Base-by-base conservation (phyloP, 2,329 filamentous ascomycete genomes). In the Xylariales sp. region DNA sequence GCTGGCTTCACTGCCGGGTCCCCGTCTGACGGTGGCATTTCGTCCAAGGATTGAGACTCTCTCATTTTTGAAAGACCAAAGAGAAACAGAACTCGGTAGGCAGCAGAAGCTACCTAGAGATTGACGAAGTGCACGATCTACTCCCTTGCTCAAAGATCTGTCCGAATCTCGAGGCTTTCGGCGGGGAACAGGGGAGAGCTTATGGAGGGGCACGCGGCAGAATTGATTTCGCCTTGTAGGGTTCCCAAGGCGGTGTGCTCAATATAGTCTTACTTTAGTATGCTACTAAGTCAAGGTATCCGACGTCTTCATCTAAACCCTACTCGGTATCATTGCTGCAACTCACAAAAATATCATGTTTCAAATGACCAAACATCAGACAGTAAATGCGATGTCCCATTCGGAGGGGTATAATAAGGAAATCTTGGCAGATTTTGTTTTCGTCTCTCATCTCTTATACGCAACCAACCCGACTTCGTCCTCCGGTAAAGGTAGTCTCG, bases 1-100 rank as follows among this genome's bases (percentile, higher is more conserved):
- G 65, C 65, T n/a, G 82, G 83, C 45, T 69, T 73, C 2, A 36
- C 34, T 4, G 40, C 28, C 31, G 24, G 7, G 24, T 27, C 24
- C 8, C 8, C 24, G 8, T 27, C 24, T 27, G 24, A n/a, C 8
- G 8, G 24, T 27, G 24, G n/a, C 24, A 27, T 27, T 27, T 27
- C n/a, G 8, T 27, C 24, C 24, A n/a, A n/a, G n/a, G n/a, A n/a
- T n/a, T n/a, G n/a, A n/a, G n/a, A n/a, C n/a, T n/a, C n/a, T n/a
- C n/a, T n/a, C n/a, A n/a, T n/a, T n/a, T n/a, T n/a, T n/a, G n/a
- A n/a, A n/a, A n/a, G n/a, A n/a, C n/a, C n/a, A n/a, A n/a, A n/a
- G n/a, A n/a, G n/a, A n/a, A n/a, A n/a, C n/a, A n/a, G n/a, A n/a
- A n/a, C n/a, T n/a, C n/a, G n/a, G n/a, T n/a, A n/a, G n/a, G n/a